Evolutionary conservation across 768 basidiomycete species (phyloP).

Genomic region (Trametes meyenii): DNA sequence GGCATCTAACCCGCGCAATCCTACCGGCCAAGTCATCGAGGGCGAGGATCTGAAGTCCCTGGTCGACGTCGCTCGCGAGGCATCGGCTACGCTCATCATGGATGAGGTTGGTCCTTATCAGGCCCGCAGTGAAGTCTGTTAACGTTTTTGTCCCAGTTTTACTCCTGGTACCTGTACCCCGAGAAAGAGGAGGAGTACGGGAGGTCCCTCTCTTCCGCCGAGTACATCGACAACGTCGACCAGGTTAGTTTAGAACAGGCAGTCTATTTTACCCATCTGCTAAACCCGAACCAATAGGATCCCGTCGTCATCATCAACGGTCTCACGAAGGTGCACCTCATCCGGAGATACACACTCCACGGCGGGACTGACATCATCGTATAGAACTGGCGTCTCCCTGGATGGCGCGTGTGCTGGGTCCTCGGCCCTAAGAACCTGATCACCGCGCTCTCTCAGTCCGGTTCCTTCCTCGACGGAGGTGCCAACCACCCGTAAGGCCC

Average conservation of each 20-base stretch:
- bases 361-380: conserved; percentile 27
- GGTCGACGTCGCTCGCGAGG: conserved; percentile 70
- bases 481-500: conserved; percentile 83
- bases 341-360: not conserved
- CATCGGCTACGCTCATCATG: conserved; percentile 75
- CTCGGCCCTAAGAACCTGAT: conserved; percentile 88
- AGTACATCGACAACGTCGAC: conserved; percentile 87
- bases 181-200: conserved; percentile 75
- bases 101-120: conserved; percentile 60
- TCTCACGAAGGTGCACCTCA: conserved; percentile 72
- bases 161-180: conserved; percentile 94
- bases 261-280: not conserved
- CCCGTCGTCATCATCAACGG: conserved; percentile 87
- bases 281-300: conserved; percentile 50
- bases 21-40: conserved; percentile 88
- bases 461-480: conserved; percentile 93
- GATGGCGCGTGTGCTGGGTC: conserved; percentile 95
- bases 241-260: conserved; percentile 41
- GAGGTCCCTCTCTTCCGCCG: conserved; percentile 78
- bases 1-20: conserved; percentile 95
- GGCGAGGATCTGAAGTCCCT: conserved; percentile 84
- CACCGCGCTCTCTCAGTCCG: conserved; percentile 89
- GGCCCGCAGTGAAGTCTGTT: not conserved
- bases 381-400: conserved; percentile 93
- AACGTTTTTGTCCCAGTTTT: conserved; percentile 58